phyloP scores from a whole-genome alignment of 129 eudicot species.

The Cynara cardunculus region DNA sequence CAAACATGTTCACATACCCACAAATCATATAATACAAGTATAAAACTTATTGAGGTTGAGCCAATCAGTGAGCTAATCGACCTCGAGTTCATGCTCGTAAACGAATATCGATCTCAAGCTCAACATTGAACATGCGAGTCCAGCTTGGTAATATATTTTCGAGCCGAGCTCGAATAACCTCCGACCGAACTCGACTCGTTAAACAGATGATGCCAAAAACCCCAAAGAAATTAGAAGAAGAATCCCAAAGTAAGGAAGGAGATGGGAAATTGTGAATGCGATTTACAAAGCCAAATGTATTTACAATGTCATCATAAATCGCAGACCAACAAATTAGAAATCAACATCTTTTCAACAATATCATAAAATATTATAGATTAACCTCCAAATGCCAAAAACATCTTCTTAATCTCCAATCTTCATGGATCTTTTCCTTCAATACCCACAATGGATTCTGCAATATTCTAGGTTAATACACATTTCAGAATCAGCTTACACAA shows the following conservation, averaged over 20 bases:
- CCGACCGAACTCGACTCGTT: neutral
- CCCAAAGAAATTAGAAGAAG: neutral
- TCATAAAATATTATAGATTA: constrained; percentile 6
- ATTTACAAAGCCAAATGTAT: constrained; percentile 50
- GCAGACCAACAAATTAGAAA: constrained; percentile 22
- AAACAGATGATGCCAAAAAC: neutral
- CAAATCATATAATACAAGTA: neutral
- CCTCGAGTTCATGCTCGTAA: neutral
- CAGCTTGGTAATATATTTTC: neutral
- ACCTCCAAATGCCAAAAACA: constrained; percentile 1
- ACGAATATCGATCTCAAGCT: neutral
- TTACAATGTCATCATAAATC: constrained; percentile 46
- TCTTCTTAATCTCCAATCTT: constrained; percentile 15
- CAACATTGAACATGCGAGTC: neutral
- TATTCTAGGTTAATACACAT: neutral
- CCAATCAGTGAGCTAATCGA: neutral
- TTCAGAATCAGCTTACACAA: neutral
- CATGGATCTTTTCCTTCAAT: constrained; percentile 4
- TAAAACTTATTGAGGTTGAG: no score
- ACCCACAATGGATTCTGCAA: constrained; percentile 26
- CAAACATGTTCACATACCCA: neutral
- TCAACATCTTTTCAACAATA: constrained; percentile 10
- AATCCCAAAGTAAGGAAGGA: neutral
- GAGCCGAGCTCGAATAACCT: neutral
- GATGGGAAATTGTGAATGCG: constrained; percentile 13